Evolutionary conservation across 768 basidiomycete species (phyloP), one percentile per base, ranked within the genome.

Genomic region (Leccinum longicurvipes): DNA sequence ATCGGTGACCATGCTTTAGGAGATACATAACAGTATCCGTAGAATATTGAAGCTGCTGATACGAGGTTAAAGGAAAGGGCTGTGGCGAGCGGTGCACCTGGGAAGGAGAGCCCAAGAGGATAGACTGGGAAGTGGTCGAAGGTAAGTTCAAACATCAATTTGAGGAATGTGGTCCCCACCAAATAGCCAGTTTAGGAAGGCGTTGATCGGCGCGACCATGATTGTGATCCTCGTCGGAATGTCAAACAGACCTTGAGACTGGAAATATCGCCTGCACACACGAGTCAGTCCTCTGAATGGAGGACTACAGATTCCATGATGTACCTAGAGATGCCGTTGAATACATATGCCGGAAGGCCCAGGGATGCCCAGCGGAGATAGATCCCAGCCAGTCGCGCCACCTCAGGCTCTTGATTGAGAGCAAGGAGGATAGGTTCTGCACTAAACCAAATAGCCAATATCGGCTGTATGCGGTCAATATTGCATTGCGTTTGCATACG

Each of bases 81-180:
- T 2, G 93, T 93, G 2, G 95, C 89, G 19, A 98, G 77, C 0
- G 96, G 96, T 4, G 94, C 96, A 14, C 96, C 96, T 50, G 90
- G 83, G 72, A 91, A 99, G 1, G 95, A 95, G 3, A 98, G 76
- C 14, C 89, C 79, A 54, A 97, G 74, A 4, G 83, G 75, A 32
- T 81, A 65, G 1, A 72, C 70, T 72, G 41, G 19, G 36, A 31
- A 50, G 21, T 19, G 27, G 25, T 27, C 25, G n/a, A 50, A 21
- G 14, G n/a, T 63, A 48, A 59, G 19, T 27, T 42, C 31, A 42
- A 17, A 25, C 49, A 21, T 2, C 23, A 6, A 44, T 24, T 8
- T 23, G 23, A 25, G 17, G 46, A 47, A 42, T 7, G 32, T 50
- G 48, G 56, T 42, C n/a, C 75, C 17, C 64, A 89, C 89, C 93